Percentiles rank a stretch among this genome's conserved stretches.
phyloP scores from a whole-genome alignment of 1,284 basidiomycete species.

The Sanghuangporus baumii region DNA sequence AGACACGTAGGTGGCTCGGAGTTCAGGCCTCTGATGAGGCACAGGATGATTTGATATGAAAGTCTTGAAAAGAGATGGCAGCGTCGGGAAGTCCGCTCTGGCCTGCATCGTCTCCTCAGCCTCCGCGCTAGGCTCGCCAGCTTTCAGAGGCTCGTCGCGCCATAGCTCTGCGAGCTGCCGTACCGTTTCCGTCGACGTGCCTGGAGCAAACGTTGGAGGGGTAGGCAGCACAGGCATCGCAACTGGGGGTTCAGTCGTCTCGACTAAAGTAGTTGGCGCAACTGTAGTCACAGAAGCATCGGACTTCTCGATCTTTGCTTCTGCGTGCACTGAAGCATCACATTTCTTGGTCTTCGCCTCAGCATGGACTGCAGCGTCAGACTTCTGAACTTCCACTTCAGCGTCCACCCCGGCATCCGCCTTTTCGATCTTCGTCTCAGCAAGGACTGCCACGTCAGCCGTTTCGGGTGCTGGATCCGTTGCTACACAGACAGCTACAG shows the following conservation, averaged over 20 bases:
- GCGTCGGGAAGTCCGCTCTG: neutral
- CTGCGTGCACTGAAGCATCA: constrained; percentile 2
- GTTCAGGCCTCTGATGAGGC: neutral
- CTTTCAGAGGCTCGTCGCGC: neutral
- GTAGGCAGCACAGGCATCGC: constrained; percentile 7
- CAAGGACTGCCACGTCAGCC: constrained; percentile 10
- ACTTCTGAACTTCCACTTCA: constrained; percentile 6
- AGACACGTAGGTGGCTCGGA: constrained; percentile 38
- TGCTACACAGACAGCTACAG: constrained; percentile 1
- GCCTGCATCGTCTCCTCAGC: neutral
- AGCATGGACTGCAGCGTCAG: neutral
- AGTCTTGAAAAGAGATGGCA: neutral
- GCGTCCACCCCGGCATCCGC: constrained; percentile 3
- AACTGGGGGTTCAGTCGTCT: neutral
- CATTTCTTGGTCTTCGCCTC: constrained; percentile 5
- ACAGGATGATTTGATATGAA: neutral
- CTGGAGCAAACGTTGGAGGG: neutral
- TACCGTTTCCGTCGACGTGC: neutral
- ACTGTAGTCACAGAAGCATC: constrained; percentile 12
- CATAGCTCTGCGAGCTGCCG: neutral
- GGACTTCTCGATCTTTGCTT: neutral
- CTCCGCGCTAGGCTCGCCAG: neutral
- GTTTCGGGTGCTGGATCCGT: constrained; percentile 15
- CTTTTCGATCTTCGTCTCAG: constrained; percentile 8
- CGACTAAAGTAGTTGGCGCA: neutral